These are phyloP conservation scores for Tillandsia leiboldiana DNA, from an alignment of 176 grass and related monocot species.

Conservation along the genomic window DNA sequence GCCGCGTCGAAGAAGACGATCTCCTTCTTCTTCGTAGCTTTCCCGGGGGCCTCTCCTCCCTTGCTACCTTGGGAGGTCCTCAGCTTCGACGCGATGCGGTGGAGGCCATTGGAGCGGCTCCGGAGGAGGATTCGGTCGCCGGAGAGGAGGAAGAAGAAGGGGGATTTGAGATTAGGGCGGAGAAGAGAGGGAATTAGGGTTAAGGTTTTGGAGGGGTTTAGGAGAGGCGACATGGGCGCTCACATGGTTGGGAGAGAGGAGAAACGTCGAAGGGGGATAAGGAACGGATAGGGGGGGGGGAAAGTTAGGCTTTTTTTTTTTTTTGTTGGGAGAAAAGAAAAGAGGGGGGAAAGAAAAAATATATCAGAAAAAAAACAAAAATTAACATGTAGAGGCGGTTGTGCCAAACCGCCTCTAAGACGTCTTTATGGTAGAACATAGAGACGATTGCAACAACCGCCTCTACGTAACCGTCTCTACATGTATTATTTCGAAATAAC, in stretches of 20 bases:
- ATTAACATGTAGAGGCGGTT: too few relatives aligned
- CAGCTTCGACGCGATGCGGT: not conserved
- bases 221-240: not conserved
- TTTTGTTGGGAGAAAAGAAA: too few relatives aligned
- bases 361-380: too few relatives aligned
- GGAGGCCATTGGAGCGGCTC: not conserved
- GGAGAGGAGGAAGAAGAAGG: not conserved
- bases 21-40: constrained; percentile 46
- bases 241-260: not conserved
- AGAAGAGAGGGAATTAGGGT: not conserved
- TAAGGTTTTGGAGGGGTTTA: constrained; percentile 6
- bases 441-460: too few relatives aligned
- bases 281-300: not conserved
- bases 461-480: too few relatives aligned
- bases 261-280: not conserved
- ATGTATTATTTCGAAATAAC: too few relatives aligned
- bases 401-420: too few relatives aligned
- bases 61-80: constrained; percentile 13
- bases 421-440: too few relatives aligned
- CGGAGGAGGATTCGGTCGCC: not conserved
- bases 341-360: too few relatives aligned
- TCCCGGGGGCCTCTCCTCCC: not conserved
- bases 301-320: too few relatives aligned
- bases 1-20: constrained; percentile 72
- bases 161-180: not conserved